Conservation (phyloP, 108 stramenopile species). For the Asterionellopsis glacialis region DNA sequence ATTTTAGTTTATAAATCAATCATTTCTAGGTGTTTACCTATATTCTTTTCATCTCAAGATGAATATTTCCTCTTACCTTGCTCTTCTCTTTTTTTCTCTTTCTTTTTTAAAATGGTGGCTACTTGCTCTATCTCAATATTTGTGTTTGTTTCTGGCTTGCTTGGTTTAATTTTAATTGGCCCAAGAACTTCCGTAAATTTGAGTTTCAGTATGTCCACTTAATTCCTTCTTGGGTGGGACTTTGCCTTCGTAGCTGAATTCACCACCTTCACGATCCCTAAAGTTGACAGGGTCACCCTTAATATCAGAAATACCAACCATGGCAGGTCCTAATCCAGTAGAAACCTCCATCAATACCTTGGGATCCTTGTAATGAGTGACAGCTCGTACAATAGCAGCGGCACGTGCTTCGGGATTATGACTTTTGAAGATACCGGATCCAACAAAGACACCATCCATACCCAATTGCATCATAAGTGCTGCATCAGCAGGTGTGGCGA, state of each 20-base stretch:
- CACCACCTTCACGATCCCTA: slow-evolving; percentile 96
- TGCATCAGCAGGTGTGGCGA: slow-evolving; percentile 98
- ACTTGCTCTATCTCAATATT: no score
- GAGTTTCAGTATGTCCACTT: slow-evolving; percentile 85
- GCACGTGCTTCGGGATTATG: slow-evolving; percentile 92
- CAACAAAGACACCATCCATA: slow-evolving; percentile 98
- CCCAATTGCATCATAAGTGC: slow-evolving; percentile 99
- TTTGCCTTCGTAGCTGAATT: slow-evolving; percentile 60
- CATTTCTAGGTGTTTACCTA: no score
- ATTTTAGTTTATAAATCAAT: no score
- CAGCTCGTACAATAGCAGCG: slow-evolving; percentile 93
- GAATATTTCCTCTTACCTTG: no score
- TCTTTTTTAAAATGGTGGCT: no score
- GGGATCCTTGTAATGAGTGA: slow-evolving; percentile 95
- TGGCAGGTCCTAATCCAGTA: slow-evolving; percentile 94
- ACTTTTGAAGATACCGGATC: slow-evolving; percentile 97
- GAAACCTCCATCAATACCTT: slow-evolving; percentile 94
- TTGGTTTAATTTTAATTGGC: slow-evolving; percentile 20
- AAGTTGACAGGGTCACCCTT: slow-evolving; percentile 95
- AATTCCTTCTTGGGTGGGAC: slow-evolving; percentile 91
- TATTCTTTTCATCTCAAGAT: no score
- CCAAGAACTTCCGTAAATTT: slow-evolving; percentile 97
- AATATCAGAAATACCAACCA: slow-evolving; percentile 98
- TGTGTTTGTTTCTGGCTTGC: no score
- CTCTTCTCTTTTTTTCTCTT: no score